These are phyloP conservation scores for Dissoconium aciculare DNA, from an alignment of 2,329 filamentous ascomycete species.

Conservation along the genomic window DNA sequence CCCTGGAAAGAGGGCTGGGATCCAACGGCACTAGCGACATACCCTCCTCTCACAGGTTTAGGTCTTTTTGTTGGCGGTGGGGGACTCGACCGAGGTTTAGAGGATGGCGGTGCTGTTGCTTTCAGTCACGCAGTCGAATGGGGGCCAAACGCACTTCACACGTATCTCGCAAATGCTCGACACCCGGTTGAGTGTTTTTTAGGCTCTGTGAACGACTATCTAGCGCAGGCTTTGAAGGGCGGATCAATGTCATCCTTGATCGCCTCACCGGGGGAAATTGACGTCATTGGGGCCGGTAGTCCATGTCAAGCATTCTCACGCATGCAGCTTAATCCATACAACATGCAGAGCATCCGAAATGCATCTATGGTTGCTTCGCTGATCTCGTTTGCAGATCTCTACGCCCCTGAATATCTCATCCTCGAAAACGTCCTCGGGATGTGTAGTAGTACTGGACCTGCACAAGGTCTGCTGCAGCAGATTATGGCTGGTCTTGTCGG, in stretches of 20 bases:
- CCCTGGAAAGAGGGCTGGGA: constrained; percentile 26
- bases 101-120: constrained; percentile 51
- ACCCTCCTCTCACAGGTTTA: constrained; percentile 32
- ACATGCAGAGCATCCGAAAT: constrained; percentile 46
- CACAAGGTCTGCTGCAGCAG: constrained; percentile 48
- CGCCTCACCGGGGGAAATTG: constrained; percentile 47
- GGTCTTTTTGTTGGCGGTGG: constrained; percentile 69
- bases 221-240: constrained; percentile 42
- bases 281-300: constrained; percentile 56
- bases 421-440: constrained; percentile 65
- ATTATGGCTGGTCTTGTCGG: constrained; percentile 58
- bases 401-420: constrained; percentile 57
- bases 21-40: not conserved
- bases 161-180: constrained; percentile 52
- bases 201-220: constrained; percentile 58
- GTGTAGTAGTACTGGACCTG: constrained; percentile 28
- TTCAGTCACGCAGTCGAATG: constrained; percentile 58
- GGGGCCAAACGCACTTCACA: constrained; percentile 48
- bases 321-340: constrained; percentile 45
- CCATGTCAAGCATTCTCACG: constrained; percentile 64
- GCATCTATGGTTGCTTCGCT: constrained; percentile 66
- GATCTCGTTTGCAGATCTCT: constrained; percentile 58
- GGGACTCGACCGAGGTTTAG: constrained; percentile 60
- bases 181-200: constrained; percentile 41
- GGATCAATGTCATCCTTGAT: constrained; percentile 28